Evolutionary conservation across 1,284 basidiomycete species (phyloP).

Genomic region (Ganoderma sp.): DNA sequence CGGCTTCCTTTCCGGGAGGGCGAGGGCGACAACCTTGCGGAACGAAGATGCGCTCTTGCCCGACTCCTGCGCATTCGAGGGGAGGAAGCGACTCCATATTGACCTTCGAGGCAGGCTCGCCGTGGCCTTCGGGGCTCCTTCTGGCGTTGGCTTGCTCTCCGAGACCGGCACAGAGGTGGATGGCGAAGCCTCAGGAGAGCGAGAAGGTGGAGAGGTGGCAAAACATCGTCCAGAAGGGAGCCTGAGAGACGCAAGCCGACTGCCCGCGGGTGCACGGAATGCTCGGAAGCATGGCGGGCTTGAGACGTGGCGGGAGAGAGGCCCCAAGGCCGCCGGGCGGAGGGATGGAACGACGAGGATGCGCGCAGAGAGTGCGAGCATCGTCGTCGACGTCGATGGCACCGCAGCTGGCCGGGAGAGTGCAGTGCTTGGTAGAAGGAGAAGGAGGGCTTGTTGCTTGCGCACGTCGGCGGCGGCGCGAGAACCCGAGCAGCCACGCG

Average conservation of each 20-base stretch:
- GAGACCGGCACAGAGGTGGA: neutral
- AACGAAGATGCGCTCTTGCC: constrained; percentile 62
- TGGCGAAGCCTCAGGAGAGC: constrained; percentile 4
- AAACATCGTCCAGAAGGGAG: constrained; percentile 14
- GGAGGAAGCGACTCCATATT: constrained; percentile 47
- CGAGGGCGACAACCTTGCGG: constrained; percentile 76
- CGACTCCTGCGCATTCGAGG: constrained; percentile 42
- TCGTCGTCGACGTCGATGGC: constrained; percentile 22
- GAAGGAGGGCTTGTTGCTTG: neutral
- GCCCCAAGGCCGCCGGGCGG: constrained; percentile 10
- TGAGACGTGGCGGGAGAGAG: constrained; percentile 28
- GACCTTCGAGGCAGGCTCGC: constrained; percentile 37
- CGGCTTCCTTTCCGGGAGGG: constrained; percentile 78
- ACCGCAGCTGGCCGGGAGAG: neutral
- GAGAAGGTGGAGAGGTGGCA: constrained; percentile 11
- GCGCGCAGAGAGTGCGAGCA: constrained; percentile 28
- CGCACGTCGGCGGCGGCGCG: neutral
- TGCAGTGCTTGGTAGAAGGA: neutral
- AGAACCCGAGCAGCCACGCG: neutral
- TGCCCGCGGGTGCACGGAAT: constrained; percentile 3
- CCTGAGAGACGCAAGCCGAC: neutral
- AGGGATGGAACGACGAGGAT: constrained; percentile 16
- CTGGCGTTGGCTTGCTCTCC: constrained; percentile 10
- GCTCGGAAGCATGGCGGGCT: constrained; percentile 21
- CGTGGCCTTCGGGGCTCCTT: constrained; percentile 29